Evolutionary conservation across 176 grass and related monocot species (phyloP).

Genomic region (Dactylis glomerata): DNA sequence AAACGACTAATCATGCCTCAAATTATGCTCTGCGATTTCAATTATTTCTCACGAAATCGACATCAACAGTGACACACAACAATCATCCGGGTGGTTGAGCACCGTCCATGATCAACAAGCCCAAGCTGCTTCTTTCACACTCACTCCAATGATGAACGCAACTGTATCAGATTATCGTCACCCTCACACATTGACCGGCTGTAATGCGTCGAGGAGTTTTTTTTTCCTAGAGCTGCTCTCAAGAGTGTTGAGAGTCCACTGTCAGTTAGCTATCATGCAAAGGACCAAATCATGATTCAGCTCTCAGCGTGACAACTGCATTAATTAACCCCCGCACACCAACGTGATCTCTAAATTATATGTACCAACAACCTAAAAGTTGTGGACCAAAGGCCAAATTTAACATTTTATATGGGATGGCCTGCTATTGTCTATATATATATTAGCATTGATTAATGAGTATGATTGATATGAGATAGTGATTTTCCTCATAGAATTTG

Average conservation of each 20-base stretch:
- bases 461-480: background rate
- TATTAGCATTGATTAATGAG: background rate
- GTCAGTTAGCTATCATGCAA: conserved; percentile 17
- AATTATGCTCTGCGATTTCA: background rate
- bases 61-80: background rate
- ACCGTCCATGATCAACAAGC: background rate
- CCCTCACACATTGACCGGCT: conserved; percentile 1
- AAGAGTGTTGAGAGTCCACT: conserved; percentile 35
- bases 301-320: background rate
- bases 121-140: background rate
- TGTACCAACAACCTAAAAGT: background rate
- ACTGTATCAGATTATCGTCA: conserved; percentile 36
- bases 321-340: background rate
- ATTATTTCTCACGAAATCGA: background rate
- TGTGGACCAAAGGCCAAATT: conserved; percentile 2
- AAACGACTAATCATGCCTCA: background rate
- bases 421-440: background rate
- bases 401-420: background rate
- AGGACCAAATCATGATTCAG: conserved; percentile 3
- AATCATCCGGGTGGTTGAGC: conserved; percentile 10
- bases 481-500: background rate
- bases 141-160: background rate
- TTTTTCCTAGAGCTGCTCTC: background rate
- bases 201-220: background rate
- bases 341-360: conserved; percentile 8